A percentile compares a stretch with the other conserved stretches of the same genome.
Conservation (phyloP, 495 filamentous ascomycete species). For the Aspergillus funiculosus region DNA sequence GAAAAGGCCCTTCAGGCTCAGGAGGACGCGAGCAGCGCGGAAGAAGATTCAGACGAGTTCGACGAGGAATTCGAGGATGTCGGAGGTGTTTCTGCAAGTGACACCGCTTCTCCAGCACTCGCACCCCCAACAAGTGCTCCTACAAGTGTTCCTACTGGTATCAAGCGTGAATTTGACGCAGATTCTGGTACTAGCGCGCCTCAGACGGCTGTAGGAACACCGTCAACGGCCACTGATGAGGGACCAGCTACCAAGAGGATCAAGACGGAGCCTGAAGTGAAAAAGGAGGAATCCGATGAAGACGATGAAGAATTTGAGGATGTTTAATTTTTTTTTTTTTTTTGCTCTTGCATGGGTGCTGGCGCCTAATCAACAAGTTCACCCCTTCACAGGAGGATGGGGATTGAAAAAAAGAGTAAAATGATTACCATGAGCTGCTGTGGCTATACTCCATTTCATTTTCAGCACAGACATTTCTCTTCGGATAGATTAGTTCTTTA, state of each 20-base stretch:
- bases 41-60: slow-evolving; percentile 45
- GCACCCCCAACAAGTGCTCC: slow-evolving; percentile 18
- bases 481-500: too few species aligned
- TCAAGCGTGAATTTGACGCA: slow-evolving; percentile 39
- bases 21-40: slow-evolving; percentile 41
- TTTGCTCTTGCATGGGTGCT: slow-evolving; percentile 6
- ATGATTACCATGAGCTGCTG: too few species aligned
- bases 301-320: slow-evolving; percentile 53
- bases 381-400: too few species aligned
- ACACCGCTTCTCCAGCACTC: slow-evolving; percentile 33
- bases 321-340: slow-evolving; percentile 23
- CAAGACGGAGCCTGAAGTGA: slow-evolving; percentile 32
- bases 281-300: slow-evolving; percentile 46
- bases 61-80: slow-evolving; percentile 50
- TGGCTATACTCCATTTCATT: too few species aligned
- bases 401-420: too few species aligned
- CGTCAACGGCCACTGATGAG: slow-evolving; percentile 35
- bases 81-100: slow-evolving; percentile 37
- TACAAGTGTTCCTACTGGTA: slow-evolving; percentile 31
- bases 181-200: slow-evolving; percentile 38
- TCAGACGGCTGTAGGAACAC: slow-evolving; percentile 41
- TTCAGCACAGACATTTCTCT: too few species aligned
- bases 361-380: slow-evolving; percentile 10
- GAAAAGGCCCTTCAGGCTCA: slow-evolving; percentile 45
- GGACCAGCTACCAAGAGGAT: slow-evolving; percentile 41